Evolutionary conservation across 108 stramenopile species (phyloP), one percentile per base, ranked within the genome.

Genomic region (Nannochloropsis gaditana): DNA sequence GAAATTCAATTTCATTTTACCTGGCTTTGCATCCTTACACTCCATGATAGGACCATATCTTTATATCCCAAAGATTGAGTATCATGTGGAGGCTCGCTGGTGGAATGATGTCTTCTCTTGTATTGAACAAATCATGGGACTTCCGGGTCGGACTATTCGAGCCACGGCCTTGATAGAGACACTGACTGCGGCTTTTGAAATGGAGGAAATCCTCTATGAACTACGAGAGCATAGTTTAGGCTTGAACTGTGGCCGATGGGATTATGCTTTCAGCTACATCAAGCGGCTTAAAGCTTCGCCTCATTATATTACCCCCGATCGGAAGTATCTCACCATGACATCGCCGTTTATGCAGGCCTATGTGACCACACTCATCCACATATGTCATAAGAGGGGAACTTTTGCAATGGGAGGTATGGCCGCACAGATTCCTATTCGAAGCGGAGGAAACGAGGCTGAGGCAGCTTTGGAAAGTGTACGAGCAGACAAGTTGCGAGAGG

Each of bases 391-490:
- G 86, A 92, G 96, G 50, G 96, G 96, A 42, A 95, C 96, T 8
- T 95, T 95, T 83, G 96, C 96, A 42, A 96, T 96, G 95, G 96
- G 96, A 41, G 96, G 96, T 44, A 96, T 96, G 96, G 93, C 93
- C 45, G 96, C 96, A 1, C 91, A 93, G 84, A 96, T 96, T 84
- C 96, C 96, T 31, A 93, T 95, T 84, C 95, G 94, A 90, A 91
- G 95, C 79, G 94, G 95, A 84, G 90, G 93, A 41, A 90, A 90
- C 42, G 91, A 91, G 10, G 95, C 95, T 84, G 94, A 90, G 21
- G 90, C 89, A 44, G 94, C 94, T 17, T 94, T 96, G 93, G 88
- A 92, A 43, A 90, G 91, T 83, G 94, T 96, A 80, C 92, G 92
- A 86, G 87, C 93, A 21, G 96, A 96, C 89, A 96, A 96, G 90